Conservation (phyloP, 352 stramenopile genomes). For the Phytopythium montanum region DNA sequence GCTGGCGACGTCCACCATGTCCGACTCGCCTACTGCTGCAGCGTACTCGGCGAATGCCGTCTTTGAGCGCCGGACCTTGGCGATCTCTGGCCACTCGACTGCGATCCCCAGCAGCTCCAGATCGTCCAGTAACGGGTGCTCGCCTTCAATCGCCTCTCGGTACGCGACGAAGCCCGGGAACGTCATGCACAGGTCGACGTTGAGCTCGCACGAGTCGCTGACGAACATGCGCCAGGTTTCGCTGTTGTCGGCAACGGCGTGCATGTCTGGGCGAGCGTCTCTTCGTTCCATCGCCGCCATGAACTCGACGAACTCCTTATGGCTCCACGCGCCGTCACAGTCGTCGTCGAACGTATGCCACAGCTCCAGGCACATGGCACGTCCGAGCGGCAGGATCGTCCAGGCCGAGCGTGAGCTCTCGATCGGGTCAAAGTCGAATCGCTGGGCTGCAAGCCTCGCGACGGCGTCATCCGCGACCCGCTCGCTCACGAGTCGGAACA, state of each 20-base stretch:
- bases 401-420: slow-evolving; percentile 30
- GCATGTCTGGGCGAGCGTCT: slow-evolving; percentile 19
- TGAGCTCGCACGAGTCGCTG: slow-evolving; percentile 45
- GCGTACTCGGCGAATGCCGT: slow-evolving; percentile 44
- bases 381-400: slow-evolving; percentile 34
- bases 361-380: slow-evolving; percentile 42
- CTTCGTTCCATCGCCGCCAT: slow-evolving; percentile 29
- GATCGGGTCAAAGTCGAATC: slow-evolving; percentile 46
- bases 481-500: slow-evolving; percentile 33
- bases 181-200: slow-evolving; percentile 35
- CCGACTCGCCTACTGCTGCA: not conserved
- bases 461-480: slow-evolving; percentile 14
- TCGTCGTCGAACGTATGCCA: slow-evolving; percentile 58
- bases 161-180: slow-evolving; percentile 59
- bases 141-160: slow-evolving; percentile 42
- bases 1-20: not conserved
- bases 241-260: slow-evolving; percentile 23
- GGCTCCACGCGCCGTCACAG: slow-evolving; percentile 43
- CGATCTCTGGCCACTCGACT: slow-evolving; percentile 32
- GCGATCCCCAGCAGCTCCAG: slow-evolving; percentile 36
- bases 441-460: slow-evolving; percentile 13
- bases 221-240: slow-evolving; percentile 71
- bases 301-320: slow-evolving; percentile 65
- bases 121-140: slow-evolving; percentile 32
- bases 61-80: slow-evolving; percentile 17